phyloP scores from a whole-genome alignment of 306 rosid species.

The Cucurbita ficifolia region DNA sequence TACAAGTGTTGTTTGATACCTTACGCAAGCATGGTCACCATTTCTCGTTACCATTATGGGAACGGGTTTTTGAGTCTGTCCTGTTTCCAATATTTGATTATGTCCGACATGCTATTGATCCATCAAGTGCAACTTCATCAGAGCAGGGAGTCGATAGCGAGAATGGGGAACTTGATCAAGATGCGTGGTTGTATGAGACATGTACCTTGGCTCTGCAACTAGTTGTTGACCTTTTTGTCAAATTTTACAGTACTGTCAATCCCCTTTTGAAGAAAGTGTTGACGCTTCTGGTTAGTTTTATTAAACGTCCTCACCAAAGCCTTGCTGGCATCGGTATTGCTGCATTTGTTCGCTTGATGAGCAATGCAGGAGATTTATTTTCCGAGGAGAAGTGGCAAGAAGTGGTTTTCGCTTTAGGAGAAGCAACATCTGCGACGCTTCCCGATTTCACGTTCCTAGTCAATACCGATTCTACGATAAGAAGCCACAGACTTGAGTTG shows the following conservation, averaged over 20 bases:
- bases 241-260: conserved; percentile 74
- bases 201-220: conserved; percentile 98
- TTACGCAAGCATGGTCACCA: conserved; percentile 96
- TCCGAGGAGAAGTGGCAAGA: conserved; percentile 96
- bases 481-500: conserved; percentile 26
- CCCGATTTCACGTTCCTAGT: conserved; percentile 68
- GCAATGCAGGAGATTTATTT: conserved; percentile 82
- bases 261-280: conserved; percentile 88
- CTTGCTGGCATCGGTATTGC: conserved; percentile 98
- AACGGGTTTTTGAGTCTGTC: conserved; percentile 82
- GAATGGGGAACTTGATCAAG: conserved; percentile 70
- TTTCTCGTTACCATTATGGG: conserved; percentile 90
- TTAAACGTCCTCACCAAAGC: conserved; percentile 94
- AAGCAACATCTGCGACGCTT: conserved; percentile 74
- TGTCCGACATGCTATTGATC: conserved; percentile 93
- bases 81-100: conserved; percentile 92
- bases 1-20: conserved; percentile 80
- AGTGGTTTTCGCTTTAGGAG: conserved; percentile 74
- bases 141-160: conserved; percentile 39
- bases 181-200: conserved; percentile 94
- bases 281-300: conserved; percentile 81
- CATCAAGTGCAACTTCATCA: conserved; percentile 50
- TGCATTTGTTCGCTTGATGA: conserved; percentile 95
- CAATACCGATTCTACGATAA: conserved; percentile 19
- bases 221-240: conserved; percentile 93